Conservation (phyloP, 2,329 filamentous ascomycete genomes). For the Penicillium sp. region DNA sequence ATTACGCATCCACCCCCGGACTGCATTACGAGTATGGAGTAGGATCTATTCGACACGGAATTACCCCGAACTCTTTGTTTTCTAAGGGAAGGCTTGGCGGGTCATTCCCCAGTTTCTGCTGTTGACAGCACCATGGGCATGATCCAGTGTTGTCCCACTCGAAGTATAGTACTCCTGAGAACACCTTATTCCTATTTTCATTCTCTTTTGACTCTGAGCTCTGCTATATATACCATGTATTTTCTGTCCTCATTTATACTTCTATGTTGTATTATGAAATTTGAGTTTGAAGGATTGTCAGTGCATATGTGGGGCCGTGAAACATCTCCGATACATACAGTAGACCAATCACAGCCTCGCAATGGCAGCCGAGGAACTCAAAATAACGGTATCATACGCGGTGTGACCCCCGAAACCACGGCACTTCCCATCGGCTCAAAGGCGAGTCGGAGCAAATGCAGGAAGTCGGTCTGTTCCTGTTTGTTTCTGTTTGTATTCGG, state of each 20-base stretch:
- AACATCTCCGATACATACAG: not conserved
- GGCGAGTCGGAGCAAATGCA: not conserved
- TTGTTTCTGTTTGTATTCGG: not conserved
- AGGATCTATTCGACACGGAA: not conserved
- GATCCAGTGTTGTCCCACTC: no score
- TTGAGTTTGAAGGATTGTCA: not conserved
- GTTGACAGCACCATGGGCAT: not conserved
- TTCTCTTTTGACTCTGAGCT: no score
- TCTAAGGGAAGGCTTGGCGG: not conserved
- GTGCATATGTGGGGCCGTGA: not conserved
- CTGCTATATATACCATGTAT: no score
- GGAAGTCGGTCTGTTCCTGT: not conserved
- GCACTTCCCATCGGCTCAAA: constrained; percentile 29
- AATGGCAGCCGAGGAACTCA: constrained; percentile 21
- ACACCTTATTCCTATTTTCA: no score
- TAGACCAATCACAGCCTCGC: not conserved
- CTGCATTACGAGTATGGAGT: not conserved
- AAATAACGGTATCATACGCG: constrained; percentile 32
- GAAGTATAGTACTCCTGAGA: no score
- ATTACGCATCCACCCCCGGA: not conserved
- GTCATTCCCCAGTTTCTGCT: constrained; percentile 7
- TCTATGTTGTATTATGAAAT: not conserved
- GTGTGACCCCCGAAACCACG: constrained; percentile 15
- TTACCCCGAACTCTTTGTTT: constrained; percentile 1
- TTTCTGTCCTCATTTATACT: no score